Evolutionary conservation across 495 filamentous ascomycete species (phyloP).

Genomic region (Aspergillus avenaceus): DNA sequence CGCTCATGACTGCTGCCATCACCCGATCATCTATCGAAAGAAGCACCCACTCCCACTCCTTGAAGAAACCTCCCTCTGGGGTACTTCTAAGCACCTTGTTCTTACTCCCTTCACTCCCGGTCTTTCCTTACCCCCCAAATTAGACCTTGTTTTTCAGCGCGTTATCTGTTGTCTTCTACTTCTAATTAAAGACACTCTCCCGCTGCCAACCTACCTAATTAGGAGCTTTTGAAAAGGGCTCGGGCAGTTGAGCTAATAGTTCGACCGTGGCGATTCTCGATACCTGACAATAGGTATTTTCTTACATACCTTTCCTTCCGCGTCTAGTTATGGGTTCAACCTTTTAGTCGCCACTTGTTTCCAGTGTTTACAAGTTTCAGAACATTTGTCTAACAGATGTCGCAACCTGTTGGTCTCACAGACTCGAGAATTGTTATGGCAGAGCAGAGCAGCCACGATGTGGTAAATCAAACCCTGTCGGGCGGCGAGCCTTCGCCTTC

Average conservation of each 20-base stretch:
- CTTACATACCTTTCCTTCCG: conserved; percentile 15
- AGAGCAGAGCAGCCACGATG: conserved; percentile 72
- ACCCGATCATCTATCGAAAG: conserved; percentile 22
- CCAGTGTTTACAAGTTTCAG: conserved; percentile 18
- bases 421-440: conserved; percentile 73
- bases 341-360: conserved; percentile 18
- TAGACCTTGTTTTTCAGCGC: conserved; percentile 15
- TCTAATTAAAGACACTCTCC: conserved; percentile 25
- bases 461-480: conserved; percentile 75
- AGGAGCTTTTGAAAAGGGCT: conserved; percentile 36
- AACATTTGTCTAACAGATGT: conserved; percentile 34
- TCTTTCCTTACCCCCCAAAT: conserved; percentile 8
- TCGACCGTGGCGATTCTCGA: conserved; percentile 46
- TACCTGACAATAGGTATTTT: conserved; percentile 50
- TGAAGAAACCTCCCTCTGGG: conserved; percentile 24
- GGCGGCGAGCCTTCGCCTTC: conserved; percentile 67
- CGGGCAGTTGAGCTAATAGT: conserved; percentile 38
- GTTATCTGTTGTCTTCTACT: conserved; percentile 15
- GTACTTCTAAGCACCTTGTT: conserved; percentile 26
- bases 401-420: conserved; percentile 32
- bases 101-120: conserved; percentile 13
- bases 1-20: conserved; percentile 22
- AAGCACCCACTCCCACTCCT: conserved; percentile 18
- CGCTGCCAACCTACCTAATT: conserved; percentile 28
- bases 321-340: conserved; percentile 19